phyloP scores from a whole-genome alignment of 257 asterid species.

The Forsythia viridissima region DNA sequence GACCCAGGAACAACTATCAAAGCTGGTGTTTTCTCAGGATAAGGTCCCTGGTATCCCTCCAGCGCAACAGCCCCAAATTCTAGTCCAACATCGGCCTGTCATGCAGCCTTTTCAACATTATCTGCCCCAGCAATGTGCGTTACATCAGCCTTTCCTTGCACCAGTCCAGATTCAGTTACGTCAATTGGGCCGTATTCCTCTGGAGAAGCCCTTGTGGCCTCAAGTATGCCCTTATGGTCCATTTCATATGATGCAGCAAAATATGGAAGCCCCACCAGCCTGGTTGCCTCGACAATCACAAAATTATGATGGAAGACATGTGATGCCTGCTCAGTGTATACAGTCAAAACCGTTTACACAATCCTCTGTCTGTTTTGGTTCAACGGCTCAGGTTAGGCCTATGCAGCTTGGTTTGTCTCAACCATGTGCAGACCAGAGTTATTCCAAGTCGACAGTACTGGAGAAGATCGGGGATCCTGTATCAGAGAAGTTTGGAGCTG shows the following conservation, averaged over 20 bases:
- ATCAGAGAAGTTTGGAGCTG: conserved; percentile 28
- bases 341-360: conserved; percentile 42
- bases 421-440: conserved; percentile 35
- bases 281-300: conserved; percentile 46
- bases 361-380: conserved; percentile 45
- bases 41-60: too few species aligned
- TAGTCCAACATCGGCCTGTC: conserved; percentile 51
- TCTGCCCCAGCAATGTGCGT: too few species aligned
- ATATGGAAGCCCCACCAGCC: not conserved
- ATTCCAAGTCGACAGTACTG: conserved; percentile 32
- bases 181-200: conserved; percentile 44
- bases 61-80: not conserved
- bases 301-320: conserved; percentile 47
- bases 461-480: conserved; percentile 32
- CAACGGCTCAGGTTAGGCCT: conserved; percentile 39
- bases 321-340: conserved; percentile 49
- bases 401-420: conserved; percentile 45
- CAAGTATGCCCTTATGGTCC: conserved; percentile 19
- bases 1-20: too few species aligned
- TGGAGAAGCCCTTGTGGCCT: conserved; percentile 32
- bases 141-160: conserved; percentile 34
- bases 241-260: conserved; percentile 25
- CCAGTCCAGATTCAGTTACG: conserved; percentile 51
- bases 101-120: conserved; percentile 33
- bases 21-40: too few species aligned